These are phyloP conservation scores for Pythium periplocum DNA, from an alignment of 352 stramenopile genomes.

Conservation along the genomic window DNA sequence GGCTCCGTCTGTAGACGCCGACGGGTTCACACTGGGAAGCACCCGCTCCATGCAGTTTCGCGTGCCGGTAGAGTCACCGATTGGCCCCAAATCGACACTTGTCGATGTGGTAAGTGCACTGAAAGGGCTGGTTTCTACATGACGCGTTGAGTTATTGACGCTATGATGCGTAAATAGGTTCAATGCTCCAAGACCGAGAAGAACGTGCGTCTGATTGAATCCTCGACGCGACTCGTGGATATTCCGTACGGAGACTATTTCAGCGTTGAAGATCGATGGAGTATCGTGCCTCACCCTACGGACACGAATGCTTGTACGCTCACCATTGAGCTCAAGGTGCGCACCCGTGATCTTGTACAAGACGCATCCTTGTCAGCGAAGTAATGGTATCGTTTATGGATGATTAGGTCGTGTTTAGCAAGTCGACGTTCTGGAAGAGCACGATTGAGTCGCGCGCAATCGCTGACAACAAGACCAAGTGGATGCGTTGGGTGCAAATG, in stretches of 20 bases:
- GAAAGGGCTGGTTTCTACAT: too few relatives aligned
- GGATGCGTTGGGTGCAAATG: conserved; percentile 58
- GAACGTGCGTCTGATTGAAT: conserved; percentile 53
- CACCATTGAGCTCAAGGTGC: conserved; percentile 72
- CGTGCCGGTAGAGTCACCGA: conserved; percentile 70
- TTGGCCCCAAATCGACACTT: conserved; percentile 76
- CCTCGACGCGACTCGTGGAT: conserved; percentile 71
- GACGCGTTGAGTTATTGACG: background rate
- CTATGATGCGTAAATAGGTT: conserved; percentile 17
- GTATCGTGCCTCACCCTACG: conserved; percentile 42
- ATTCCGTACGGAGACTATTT: conserved; percentile 88
- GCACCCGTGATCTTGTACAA: conserved; percentile 1
- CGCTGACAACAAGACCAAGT: conserved; percentile 71
- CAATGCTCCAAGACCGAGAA: conserved; percentile 56
- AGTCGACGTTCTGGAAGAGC: conserved; percentile 83
- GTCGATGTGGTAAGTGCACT: conserved; percentile 54
- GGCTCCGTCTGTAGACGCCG: conserved; percentile 16
- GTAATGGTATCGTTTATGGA: background rate
- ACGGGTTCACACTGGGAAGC: conserved; percentile 39
- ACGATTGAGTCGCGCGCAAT: conserved; percentile 72
- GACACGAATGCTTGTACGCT: conserved; percentile 46
- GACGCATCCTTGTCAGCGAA: too few relatives aligned
- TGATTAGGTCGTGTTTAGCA: conserved; percentile 62
- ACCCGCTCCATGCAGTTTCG: conserved; percentile 72
- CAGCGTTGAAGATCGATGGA: conserved; percentile 81